Conservation (phyloP, 2,329 filamentous ascomycete species). For the Venturiaceae sp. region DNA sequence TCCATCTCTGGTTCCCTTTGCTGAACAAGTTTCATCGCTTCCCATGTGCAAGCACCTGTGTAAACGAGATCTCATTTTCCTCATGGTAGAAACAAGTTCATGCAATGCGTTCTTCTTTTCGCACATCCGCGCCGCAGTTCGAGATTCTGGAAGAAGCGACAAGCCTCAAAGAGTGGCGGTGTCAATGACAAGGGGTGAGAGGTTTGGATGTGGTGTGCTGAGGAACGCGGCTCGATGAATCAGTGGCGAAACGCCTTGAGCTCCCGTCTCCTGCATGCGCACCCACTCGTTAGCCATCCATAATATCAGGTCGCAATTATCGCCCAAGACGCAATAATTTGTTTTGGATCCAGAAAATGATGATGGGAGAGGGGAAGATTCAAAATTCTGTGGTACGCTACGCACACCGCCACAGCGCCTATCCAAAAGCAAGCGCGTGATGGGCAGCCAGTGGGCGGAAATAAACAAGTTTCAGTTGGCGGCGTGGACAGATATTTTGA, state of each 20-base stretch:
- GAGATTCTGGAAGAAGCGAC: not conserved
- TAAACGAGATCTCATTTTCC: not conserved
- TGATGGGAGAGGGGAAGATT: not conserved
- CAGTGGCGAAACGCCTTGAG: constrained; percentile 15
- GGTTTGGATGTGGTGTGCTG: not conserved
- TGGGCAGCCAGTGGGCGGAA: not conserved
- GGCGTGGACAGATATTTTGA: not conserved
- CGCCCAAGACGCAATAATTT: not conserved
- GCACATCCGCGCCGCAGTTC: not conserved
- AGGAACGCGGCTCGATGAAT: not conserved
- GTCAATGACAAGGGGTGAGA: not conserved
- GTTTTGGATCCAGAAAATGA: constrained; percentile 10
- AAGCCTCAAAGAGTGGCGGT: not conserved
- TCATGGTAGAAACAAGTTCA: not conserved
- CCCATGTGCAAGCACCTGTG: not conserved
- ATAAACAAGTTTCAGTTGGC: not conserved
- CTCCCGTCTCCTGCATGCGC: constrained; percentile 20
- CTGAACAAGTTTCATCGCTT: not conserved
- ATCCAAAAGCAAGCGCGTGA: not conserved
- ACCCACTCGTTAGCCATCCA: not conserved
- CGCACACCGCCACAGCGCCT: not conserved
- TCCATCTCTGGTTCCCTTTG: not conserved
- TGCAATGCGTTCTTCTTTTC: not conserved
- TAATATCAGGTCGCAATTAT: not conserved
- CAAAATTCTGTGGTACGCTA: not conserved